Percentiles rank a stretch among this genome's conserved stretches.
Evolutionary conservation across 208 protist species (phyloP).

Genomic region (Wallacemonas collosoma): DNA sequence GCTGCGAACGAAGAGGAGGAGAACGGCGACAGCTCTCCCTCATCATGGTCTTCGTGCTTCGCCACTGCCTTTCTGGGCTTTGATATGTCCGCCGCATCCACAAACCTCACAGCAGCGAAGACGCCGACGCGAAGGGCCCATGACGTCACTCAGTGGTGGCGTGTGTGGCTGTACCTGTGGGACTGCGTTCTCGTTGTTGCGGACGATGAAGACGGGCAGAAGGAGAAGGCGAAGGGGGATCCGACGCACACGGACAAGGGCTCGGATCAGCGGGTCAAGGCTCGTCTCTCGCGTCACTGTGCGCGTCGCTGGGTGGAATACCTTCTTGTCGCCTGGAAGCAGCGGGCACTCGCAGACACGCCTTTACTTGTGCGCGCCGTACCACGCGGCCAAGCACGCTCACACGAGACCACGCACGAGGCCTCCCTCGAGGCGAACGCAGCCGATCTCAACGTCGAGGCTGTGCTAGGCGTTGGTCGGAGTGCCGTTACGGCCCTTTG

Average conservation of each 20-base stretch:
- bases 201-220: neutral
- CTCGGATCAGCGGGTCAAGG: neutral
- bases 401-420: neutral
- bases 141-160: slow-evolving; percentile 29
- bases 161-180: slow-evolving; percentile 69
- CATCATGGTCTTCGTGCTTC: neutral
- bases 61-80: slow-evolving; percentile 6
- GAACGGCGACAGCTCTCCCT: neutral
- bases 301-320: slow-evolving; percentile 27
- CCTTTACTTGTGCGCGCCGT: neutral
- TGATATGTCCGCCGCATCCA: slow-evolving; percentile 22
- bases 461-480: neutral
- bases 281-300: slow-evolving; percentile 2
- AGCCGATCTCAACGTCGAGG: neutral
- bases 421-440: neutral
- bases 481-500: neutral
- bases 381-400: too few species aligned
- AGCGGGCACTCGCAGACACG: neutral
- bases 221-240: too few species aligned
- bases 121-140: too few species aligned
- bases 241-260: too few species aligned
- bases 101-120: neutral
- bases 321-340: neutral
- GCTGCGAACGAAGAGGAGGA: slow-evolving; percentile 8
- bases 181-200: slow-evolving; percentile 48